Evolutionary conservation across 2,329 filamentous ascomycete genomes (phyloP).

Genomic region (Rhynchosporium agropyri): DNA sequence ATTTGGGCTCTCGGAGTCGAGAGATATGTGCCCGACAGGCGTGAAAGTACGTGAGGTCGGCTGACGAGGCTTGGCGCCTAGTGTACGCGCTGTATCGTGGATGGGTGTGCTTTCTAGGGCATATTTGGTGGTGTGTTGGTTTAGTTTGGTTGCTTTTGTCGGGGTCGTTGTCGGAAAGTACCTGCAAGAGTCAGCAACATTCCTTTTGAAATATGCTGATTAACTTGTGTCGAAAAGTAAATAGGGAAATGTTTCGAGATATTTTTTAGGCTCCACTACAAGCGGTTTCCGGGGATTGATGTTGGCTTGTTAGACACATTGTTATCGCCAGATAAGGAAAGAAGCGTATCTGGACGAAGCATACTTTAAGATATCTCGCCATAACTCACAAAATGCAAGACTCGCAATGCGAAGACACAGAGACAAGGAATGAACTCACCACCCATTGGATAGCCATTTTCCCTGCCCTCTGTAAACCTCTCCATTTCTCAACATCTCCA

Average conservation of each 20-base stretch:
- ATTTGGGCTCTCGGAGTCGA: conserved; percentile 24
- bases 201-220: too few relatives aligned
- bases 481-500: conserved; percentile 9
- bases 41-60: conserved; percentile 24
- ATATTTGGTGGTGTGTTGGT: conserved; percentile 27
- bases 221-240: too few relatives aligned
- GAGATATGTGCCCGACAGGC: conserved; percentile 37
- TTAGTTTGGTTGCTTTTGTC: conserved; percentile 15
- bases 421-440: neutral
- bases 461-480: conserved; percentile 7
- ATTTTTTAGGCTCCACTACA: too few relatives aligned
- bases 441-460: conserved; percentile 11
- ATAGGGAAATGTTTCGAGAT: too few relatives aligned
- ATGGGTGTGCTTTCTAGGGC: conserved; percentile 31
- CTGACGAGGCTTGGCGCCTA: conserved; percentile 30
- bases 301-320: too few relatives aligned
- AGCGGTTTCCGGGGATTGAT: too few relatives aligned
- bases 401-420: neutral
- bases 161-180: neutral
- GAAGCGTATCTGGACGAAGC: too few relatives aligned
- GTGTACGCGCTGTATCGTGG: conserved; percentile 29
- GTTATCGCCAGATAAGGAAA: too few relatives aligned
- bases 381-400: neutral
- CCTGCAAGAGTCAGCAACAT: neutral
- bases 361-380: too few relatives aligned